Conservation (phyloP, 1,284 basidiomycete genomes). For the Fomes fomentarius region DNA sequence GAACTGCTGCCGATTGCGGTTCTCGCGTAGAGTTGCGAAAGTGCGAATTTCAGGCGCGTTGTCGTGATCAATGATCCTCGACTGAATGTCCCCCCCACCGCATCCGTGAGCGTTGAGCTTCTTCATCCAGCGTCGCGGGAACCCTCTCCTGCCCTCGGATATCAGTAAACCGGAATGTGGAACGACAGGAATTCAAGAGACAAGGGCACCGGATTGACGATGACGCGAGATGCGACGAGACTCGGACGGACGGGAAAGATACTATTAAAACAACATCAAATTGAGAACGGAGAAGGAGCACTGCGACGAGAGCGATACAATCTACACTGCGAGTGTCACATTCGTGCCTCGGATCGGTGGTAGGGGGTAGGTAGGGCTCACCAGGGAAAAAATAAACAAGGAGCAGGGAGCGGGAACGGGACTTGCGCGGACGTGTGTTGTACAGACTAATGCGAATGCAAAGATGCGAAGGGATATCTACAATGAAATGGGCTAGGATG, state of each 20-base stretch:
- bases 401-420: too few species aligned
- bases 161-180: too few species aligned
- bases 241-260: background rate
- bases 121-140: too few species aligned
- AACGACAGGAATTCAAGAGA: too few species aligned
- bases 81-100: too few species aligned
- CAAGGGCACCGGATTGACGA: too few species aligned
- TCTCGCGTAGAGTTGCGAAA: too few species aligned
- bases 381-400: background rate
- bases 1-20: too few species aligned
- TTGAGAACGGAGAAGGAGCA: conserved; percentile 5
- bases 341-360: background rate
- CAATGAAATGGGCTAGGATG: conserved; percentile 17
- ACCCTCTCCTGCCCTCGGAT: too few species aligned
- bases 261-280: conserved; percentile 23
- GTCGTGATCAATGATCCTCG: too few species aligned
- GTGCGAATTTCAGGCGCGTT: too few species aligned
- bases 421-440: conserved; percentile 1
- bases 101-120: too few species aligned
- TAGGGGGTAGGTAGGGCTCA: background rate
- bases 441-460: conserved; percentile 2
- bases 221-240: background rate
- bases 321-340: conserved; percentile 14
- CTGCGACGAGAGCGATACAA: conserved; percentile 14
- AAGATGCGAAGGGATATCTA: conserved; percentile 19